Conservation (phyloP, 176 grass and related monocot species). For the Triticum monococcum region DNA sequence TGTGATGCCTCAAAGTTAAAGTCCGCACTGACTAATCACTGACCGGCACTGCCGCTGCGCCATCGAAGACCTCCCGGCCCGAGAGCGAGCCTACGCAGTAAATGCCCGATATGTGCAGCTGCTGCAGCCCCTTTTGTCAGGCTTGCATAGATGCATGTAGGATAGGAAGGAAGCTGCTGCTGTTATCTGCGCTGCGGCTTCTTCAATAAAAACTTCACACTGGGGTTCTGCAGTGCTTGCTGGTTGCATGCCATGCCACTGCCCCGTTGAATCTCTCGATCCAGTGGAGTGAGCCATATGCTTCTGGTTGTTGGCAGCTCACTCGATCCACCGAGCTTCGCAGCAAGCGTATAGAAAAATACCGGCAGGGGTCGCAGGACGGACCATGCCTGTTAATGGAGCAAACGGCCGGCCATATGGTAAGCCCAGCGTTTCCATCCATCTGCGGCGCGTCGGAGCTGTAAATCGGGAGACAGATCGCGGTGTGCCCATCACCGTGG, state of each 20-base stretch:
- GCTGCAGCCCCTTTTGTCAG: conserved; percentile 36
- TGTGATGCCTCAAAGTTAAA: conserved; percentile 53
- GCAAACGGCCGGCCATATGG: not conserved
- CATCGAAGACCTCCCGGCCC: not conserved
- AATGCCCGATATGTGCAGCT: conserved; percentile 28
- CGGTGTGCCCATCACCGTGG: not conserved
- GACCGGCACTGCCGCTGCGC: conserved; percentile 31
- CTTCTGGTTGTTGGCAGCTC: not conserved
- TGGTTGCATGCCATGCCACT: not conserved
- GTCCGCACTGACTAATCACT: conserved; percentile 28
- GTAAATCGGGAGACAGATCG: conserved; percentile 22
- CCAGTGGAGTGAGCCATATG: not conserved
- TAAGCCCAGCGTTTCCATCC: not conserved
- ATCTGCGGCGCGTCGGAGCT: not conserved
- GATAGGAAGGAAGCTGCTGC: not conserved
- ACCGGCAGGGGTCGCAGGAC: not conserved
- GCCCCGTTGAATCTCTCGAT: conserved; percentile 6
- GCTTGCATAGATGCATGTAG: conserved; percentile 8
- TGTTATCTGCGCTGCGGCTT: not conserved
- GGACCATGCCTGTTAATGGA: not conserved
- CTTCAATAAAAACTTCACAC: conserved; percentile 1
- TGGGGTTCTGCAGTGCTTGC: not conserved
- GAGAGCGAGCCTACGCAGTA: not conserved
- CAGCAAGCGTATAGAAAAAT: not conserved
- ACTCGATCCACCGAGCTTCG: not conserved